These are phyloP conservation scores for Cornus suecica DNA, from an alignment of 148 eudicot species.

Conservation along the genomic window DNA sequence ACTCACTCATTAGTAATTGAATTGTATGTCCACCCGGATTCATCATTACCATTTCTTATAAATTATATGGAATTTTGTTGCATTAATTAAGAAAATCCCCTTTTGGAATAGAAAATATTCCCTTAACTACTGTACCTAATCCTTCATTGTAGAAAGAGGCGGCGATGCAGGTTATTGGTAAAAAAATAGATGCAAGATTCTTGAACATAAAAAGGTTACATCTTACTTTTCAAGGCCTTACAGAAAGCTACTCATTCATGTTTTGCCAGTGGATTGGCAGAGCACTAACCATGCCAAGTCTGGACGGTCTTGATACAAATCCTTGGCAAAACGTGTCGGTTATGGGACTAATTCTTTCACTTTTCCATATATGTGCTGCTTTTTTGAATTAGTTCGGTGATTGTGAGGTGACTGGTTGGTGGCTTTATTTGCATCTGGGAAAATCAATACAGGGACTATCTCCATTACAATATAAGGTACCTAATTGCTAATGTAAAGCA, in stretches of 20 bases:
- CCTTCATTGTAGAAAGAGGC: neutral
- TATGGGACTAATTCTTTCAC: neutral
- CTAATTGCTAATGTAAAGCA: neutral
- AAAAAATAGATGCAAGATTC: neutral
- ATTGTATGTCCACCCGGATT: neutral
- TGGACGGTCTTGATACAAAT: neutral
- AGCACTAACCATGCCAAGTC: neutral
- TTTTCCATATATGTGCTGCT: neutral
- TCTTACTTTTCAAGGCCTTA: neutral
- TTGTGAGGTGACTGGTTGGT: neutral
- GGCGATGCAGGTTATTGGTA: neutral
- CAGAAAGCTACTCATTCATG: neutral
- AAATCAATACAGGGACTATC: neutral
- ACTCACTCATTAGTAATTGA: too few species aligned
- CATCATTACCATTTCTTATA: neutral
- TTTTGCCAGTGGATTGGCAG: neutral
- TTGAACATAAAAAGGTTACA: neutral
- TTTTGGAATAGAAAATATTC: neutral
- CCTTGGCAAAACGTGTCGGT: neutral
- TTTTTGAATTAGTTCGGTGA: neutral
- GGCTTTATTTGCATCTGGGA: neutral
- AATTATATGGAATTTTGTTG: neutral
- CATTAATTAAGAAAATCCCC: neutral
- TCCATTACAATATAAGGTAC: neutral
- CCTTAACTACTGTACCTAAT: neutral